A percentile compares a stretch with the other conserved stretches of the same genome.
These are phyloP conservation scores for Punica granatum DNA, from an alignment of 345 rosid species.

Conservation along the genomic window DNA sequence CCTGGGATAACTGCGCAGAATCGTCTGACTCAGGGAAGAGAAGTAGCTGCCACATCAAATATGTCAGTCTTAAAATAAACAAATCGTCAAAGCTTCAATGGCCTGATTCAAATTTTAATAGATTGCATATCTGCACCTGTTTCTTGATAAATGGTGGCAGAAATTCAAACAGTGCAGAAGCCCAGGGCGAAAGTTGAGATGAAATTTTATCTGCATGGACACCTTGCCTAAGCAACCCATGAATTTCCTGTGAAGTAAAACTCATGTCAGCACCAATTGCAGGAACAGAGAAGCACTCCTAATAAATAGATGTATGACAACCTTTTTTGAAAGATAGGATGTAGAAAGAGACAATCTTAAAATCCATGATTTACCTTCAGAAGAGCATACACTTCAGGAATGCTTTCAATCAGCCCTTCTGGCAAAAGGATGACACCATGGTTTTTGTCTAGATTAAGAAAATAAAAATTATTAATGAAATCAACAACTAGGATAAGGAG, in stretches of 20 bases:
- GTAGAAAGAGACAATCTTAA: not conserved
- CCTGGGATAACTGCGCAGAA: slow-evolving; percentile 99
- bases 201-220: slow-evolving; percentile 61
- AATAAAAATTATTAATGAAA: slow-evolving; percentile 17
- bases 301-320: not conserved
- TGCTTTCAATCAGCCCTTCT: slow-evolving; percentile 96
- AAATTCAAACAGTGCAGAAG: slow-evolving; percentile 86
- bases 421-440: slow-evolving; percentile 96
- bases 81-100: not conserved
- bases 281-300: not conserved
- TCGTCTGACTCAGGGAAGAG: slow-evolving; percentile 96
- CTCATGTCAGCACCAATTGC: not conserved
- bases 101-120: not conserved
- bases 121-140: slow-evolving; percentile 39
- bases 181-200: slow-evolving; percentile 96
- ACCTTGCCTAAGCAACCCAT: slow-evolving; percentile 60
- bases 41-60: slow-evolving; percentile 59
- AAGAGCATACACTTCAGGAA: slow-evolving; percentile 92
- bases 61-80: slow-evolving; percentile 13
- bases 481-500: slow-evolving; percentile 10
- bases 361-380: slow-evolving; percentile 50
- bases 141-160: slow-evolving; percentile 83
- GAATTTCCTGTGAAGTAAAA: slow-evolving; percentile 63
- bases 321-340: not conserved
- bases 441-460: slow-evolving; percentile 57